phyloP scores from a whole-genome alignment of 108 stramenopile species.

The Licmophora abbreviata region DNA sequence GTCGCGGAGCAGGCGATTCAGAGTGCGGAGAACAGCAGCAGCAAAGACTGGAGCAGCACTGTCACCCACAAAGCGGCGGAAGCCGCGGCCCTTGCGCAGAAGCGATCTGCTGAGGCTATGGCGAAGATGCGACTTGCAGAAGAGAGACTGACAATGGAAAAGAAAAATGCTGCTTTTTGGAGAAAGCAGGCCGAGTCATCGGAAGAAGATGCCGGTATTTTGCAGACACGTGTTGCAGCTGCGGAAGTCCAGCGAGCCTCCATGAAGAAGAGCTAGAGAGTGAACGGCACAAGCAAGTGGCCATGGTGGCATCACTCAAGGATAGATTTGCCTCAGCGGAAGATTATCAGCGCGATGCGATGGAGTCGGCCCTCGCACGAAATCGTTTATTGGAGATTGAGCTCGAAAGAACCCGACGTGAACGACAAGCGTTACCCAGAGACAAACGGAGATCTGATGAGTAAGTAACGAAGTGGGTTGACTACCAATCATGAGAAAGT shows the following conservation, averaged over 20 bases:
- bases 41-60: constrained; percentile 77
- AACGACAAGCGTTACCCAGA: constrained; percentile 5
- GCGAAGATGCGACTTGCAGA: constrained; percentile 73
- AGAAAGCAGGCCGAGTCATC: constrained; percentile 65
- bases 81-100: constrained; percentile 83
- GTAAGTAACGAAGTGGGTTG: background rate
- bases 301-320: constrained; percentile 29
- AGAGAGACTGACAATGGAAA: constrained; percentile 56
- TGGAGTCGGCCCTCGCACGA: constrained; percentile 20
- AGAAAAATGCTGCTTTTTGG: constrained; percentile 50
- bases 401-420: constrained; percentile 20
- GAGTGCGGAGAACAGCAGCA: constrained; percentile 73
- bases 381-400: constrained; percentile 48
- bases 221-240: constrained; percentile 75
- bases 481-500: too few relatives aligned
- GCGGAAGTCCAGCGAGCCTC: constrained; percentile 71
- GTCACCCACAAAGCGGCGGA: constrained; percentile 89
- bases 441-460: background rate
- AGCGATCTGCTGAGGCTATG: constrained; percentile 76
- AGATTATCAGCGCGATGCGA: constrained; percentile 20
- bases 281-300: constrained; percentile 34
- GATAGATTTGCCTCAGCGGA: constrained; percentile 25
- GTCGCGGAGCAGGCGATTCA: constrained; percentile 90
- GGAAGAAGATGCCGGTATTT: constrained; percentile 64
- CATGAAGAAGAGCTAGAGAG: constrained; percentile 52